Conservation (phyloP, 1,284 basidiomycete genomes). For the Fomitiporia mediterranea region DNA sequence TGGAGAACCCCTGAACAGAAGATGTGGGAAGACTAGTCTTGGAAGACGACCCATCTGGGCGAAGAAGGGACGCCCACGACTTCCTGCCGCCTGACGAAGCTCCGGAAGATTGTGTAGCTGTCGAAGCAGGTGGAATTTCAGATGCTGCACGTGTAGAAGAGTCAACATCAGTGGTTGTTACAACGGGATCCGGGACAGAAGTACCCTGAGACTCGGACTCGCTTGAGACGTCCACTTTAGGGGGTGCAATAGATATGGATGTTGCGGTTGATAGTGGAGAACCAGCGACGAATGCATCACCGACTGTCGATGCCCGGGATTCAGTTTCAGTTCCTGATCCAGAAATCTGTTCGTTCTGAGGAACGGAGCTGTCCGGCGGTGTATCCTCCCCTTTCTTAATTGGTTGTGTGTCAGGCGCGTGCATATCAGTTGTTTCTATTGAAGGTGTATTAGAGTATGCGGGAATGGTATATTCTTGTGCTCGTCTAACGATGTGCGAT, state of each 20-base stretch:
- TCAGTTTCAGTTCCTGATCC: constrained; percentile 36
- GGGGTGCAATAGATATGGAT: constrained; percentile 40
- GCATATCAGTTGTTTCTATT: neutral
- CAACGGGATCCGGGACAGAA: constrained; percentile 14
- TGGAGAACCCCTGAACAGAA: constrained; percentile 62
- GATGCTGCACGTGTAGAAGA: constrained; percentile 13
- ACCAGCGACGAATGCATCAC: constrained; percentile 44
- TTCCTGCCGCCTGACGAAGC: constrained; percentile 44
- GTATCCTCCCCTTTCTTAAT: neutral
- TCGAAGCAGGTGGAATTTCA: constrained; percentile 27
- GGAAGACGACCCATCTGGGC: constrained; percentile 35
- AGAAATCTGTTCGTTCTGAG: constrained; percentile 8
- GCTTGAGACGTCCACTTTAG: constrained; percentile 17
- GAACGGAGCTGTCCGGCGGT: neutral
- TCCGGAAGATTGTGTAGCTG: constrained; percentile 26
- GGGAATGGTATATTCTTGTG: constrained; percentile 2
- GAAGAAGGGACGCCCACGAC: constrained; percentile 77
- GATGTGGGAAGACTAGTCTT: constrained; percentile 55
- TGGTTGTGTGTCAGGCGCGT: neutral
- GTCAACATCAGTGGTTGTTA: constrained; percentile 16
- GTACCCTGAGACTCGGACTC: constrained; percentile 13
- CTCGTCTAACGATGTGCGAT: constrained; percentile 11
- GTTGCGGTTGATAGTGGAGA: constrained; percentile 60
- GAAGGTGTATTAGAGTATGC: neutral
- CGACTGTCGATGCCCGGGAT: constrained; percentile 37